Percentiles rank a stretch among this genome's conserved stretches.
Evolutionary conservation across 2,329 filamentous ascomycete species (phyloP).

Genomic region (Aspergillus fischeri): DNA sequence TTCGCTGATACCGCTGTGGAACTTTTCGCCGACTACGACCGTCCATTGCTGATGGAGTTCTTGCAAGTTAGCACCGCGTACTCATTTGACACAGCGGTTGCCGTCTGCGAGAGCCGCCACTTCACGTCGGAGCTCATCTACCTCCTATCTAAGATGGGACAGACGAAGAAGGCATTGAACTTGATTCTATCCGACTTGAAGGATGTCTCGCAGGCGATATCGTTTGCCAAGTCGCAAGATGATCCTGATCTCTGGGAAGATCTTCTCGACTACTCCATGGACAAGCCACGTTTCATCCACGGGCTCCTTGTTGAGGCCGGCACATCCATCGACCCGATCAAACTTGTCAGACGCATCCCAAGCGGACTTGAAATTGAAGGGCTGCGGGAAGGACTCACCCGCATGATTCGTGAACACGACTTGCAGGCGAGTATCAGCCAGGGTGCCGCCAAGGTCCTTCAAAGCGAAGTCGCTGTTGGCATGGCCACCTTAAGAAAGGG

Average conservation of each 20-base stretch:
- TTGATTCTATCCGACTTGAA: conserved; percentile 91
- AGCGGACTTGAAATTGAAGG: conserved; percentile 91
- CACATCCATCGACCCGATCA: conserved; percentile 87
- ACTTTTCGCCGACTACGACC: conserved; percentile 81
- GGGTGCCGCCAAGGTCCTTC: conserved; percentile 79
- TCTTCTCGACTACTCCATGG: conserved; percentile 92
- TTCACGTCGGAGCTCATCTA: conserved; percentile 94
- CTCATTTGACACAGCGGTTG: conserved; percentile 67
- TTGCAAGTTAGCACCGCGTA: conserved; percentile 81
- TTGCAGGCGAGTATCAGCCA: conserved; percentile 89
- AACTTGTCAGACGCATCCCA: conserved; percentile 82
- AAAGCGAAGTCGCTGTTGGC: conserved; percentile 78
- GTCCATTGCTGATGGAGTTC: conserved; percentile 77
- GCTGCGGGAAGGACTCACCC: conserved; percentile 77
- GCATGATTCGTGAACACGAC: conserved; percentile 93
- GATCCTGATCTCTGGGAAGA: conserved; percentile 94
- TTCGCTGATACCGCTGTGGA: conserved; percentile 84
- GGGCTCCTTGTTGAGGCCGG: conserved; percentile 90
- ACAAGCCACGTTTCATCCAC: conserved; percentile 91
- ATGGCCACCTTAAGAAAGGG: conserved; percentile 78
- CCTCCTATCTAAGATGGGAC: conserved; percentile 88
- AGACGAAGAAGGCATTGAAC: conserved; percentile 85
- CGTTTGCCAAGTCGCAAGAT: conserved; percentile 89
- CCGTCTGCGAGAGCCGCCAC: conserved; percentile 73
- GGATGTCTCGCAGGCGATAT: conserved; percentile 87